A percentile compares a stretch with the other conserved stretches of the same genome.
Evolutionary conservation across 1,284 basidiomycete species (phyloP).

Genomic region (Ustilago nuda): DNA sequence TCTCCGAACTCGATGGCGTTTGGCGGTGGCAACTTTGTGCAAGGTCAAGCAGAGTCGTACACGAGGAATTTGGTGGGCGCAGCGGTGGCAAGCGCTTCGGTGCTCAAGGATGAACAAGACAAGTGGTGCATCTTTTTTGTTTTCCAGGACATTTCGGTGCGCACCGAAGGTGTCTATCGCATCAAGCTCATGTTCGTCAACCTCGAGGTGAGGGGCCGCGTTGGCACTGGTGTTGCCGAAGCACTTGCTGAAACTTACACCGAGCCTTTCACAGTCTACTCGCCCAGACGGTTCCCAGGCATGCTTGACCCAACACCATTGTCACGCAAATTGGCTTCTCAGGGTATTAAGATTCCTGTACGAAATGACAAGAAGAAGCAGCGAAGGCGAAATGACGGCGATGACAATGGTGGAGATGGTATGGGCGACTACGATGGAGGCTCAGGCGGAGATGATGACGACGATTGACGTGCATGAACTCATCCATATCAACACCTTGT

Average conservation of each 20-base stretch:
- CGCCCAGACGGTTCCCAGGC: slow-evolving; percentile 61
- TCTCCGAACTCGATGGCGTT: slow-evolving; percentile 20
- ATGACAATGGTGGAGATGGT: slow-evolving; percentile 25
- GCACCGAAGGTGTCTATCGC: slow-evolving; percentile 62
- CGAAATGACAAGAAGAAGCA: slow-evolving; percentile 63
- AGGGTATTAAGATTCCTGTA: slow-evolving; percentile 64
- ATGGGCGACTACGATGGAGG: slow-evolving; percentile 38
- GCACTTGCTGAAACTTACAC: slow-evolving; percentile 63
- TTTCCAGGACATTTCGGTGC: slow-evolving; percentile 62
- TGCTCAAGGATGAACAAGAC: slow-evolving; percentile 60
- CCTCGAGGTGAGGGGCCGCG: slow-evolving; percentile 55
- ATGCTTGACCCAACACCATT: slow-evolving; percentile 63
- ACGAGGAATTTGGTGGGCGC: slow-evolving; percentile 64
- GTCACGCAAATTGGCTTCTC: slow-evolving; percentile 60
- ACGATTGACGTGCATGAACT: slow-evolving; percentile 18
- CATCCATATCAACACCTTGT: too few relatives aligned
- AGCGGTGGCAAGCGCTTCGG: slow-evolving; percentile 61
- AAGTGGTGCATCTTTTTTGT: slow-evolving; percentile 64
- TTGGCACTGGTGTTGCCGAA: slow-evolving; percentile 53
- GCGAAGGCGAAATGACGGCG: slow-evolving; percentile 31
- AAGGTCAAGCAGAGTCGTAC: slow-evolving; percentile 47
- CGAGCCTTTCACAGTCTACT: slow-evolving; percentile 62
- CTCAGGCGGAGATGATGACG: slow-evolving; percentile 48
- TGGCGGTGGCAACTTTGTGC: slow-evolving; percentile 28
- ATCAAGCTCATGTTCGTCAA: slow-evolving; percentile 63